phyloP scores from a whole-genome alignment of 2,329 filamentous ascomycete species.

The Huntiella decipiens region DNA sequence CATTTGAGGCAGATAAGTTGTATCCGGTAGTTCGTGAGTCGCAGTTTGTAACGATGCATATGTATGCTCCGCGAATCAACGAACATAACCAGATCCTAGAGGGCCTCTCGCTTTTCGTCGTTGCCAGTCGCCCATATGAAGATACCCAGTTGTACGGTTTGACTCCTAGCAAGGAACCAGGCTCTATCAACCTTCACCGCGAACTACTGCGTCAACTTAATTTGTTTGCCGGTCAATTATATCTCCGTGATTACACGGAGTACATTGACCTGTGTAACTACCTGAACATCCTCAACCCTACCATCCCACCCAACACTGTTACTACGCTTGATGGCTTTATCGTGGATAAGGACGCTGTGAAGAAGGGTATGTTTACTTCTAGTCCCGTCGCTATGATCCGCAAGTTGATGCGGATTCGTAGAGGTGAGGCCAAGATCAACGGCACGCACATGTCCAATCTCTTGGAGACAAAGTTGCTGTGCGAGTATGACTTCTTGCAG shows the following conservation, averaged over 20 bases:
- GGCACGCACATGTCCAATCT: slow-evolving; percentile 25
- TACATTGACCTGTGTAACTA: slow-evolving; percentile 33
- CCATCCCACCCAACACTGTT: slow-evolving; percentile 11
- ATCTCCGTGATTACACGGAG: slow-evolving; percentile 33
- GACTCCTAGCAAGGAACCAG: fast-evolving
- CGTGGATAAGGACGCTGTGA: slow-evolving; percentile 10
- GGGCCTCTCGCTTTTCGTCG: slow-evolving; percentile 24
- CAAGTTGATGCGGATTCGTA: slow-evolving; percentile 20
- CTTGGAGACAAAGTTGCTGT: slow-evolving; percentile 17
- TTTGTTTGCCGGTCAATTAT: slow-evolving; percentile 50
- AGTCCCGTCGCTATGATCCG: slow-evolving; percentile 23
- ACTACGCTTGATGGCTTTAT: slow-evolving; percentile 21
- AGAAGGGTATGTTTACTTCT: slow-evolving; percentile 13
- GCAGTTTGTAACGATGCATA: slow-evolving; percentile 23
- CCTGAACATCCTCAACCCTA: slow-evolving; percentile 27
- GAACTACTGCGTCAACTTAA: slow-evolving; percentile 31
- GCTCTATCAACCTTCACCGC: background rate
- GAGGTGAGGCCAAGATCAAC: slow-evolving; percentile 20
- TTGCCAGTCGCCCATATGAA: slow-evolving; percentile 15
- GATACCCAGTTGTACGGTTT: background rate
- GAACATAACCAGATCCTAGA: slow-evolving; percentile 24
- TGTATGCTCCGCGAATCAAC: slow-evolving; percentile 30
- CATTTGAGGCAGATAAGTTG: slow-evolving; percentile 38
- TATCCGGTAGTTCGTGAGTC: slow-evolving; percentile 21
- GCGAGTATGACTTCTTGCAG: slow-evolving; percentile 13